phyloP scores from a whole-genome alignment of 768 basidiomycete species.

The Hortiboletus campestris region DNA sequence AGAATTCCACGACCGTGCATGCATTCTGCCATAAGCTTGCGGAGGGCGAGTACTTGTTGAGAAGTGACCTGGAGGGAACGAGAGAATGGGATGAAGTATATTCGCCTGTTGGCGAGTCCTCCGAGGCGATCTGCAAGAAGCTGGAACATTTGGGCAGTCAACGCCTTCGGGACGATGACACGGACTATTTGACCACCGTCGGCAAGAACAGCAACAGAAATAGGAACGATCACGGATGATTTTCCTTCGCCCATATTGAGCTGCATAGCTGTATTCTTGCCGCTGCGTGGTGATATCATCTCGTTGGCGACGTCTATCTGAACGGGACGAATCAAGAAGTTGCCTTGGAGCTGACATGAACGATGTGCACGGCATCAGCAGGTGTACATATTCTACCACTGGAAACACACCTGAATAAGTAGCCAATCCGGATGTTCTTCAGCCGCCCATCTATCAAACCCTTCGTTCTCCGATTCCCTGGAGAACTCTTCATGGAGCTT shows the following conservation, averaged over 20 bases:
- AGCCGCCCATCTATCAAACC: constrained; percentile 16
- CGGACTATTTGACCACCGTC: constrained; percentile 45
- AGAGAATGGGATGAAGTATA: constrained; percentile 52
- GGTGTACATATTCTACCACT: not conserved
- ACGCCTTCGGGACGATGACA: constrained; percentile 49
- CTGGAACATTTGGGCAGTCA: constrained; percentile 48
- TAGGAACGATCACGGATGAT: constrained; percentile 46
- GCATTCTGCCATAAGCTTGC: constrained; percentile 39
- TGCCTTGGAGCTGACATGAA: constrained; percentile 40
- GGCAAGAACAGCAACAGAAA: constrained; percentile 40
- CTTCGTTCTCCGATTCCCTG: constrained; percentile 26
- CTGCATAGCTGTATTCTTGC: constrained; percentile 42
- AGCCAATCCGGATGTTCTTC: constrained; percentile 40
- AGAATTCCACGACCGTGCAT: constrained; percentile 39
- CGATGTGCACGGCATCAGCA: no score
- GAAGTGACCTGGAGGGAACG: constrained; percentile 33
- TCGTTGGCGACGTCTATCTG: constrained; percentile 42
- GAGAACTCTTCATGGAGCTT: constrained; percentile 31
- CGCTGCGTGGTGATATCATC: constrained; percentile 44
- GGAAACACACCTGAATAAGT: constrained; percentile 39
- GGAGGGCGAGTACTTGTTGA: constrained; percentile 23
- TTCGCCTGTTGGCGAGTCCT: constrained; percentile 44
- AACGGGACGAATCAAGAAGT: constrained; percentile 42
- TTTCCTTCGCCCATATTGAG: constrained; percentile 64
- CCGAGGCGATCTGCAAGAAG: constrained; percentile 43